A percentile compares a stretch with the other conserved stretches of the same genome.
Conservation (phyloP, 345 rosid genomes). For the Sonneratia alba region DNA sequence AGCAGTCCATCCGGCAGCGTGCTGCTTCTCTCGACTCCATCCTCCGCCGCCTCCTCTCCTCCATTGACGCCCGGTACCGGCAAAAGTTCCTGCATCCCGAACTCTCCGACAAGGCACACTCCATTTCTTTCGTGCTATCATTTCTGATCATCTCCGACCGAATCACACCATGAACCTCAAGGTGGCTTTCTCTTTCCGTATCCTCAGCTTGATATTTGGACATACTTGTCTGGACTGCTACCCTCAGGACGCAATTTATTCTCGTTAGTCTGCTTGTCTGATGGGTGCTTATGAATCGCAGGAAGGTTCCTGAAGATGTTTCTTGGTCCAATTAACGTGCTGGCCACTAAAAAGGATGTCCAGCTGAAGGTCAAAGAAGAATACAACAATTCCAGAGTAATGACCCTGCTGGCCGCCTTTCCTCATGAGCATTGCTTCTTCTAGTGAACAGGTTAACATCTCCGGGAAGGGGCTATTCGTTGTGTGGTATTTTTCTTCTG, state of each 20-base stretch:
- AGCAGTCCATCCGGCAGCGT: constrained; percentile 57
- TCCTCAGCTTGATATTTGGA: neutral
- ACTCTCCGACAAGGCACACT: constrained; percentile 45
- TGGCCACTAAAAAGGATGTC: constrained; percentile 74
- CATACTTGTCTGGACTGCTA: neutral
- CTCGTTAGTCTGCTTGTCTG: neutral
- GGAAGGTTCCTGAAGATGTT: constrained; percentile 71
- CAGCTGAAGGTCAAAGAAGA: constrained; percentile 95
- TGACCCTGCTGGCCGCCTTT: neutral
- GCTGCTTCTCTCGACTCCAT: constrained; percentile 63
- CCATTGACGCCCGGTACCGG: constrained; percentile 29
- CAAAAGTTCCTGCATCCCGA: constrained; percentile 32
- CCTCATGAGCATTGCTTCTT: neutral
- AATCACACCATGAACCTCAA: constrained; percentile 27
- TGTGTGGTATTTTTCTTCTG: neutral
- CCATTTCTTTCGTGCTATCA: neutral
- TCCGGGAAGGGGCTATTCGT: neutral
- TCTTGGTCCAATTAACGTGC: constrained; percentile 90
- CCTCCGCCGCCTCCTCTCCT: constrained; percentile 52
- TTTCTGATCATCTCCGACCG: neutral
- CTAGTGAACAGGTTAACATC: constrained; percentile 38
- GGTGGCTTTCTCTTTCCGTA: constrained; percentile 21
- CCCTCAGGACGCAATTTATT: neutral
- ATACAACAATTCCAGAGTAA: constrained; percentile 85
- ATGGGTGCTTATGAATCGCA: constrained; percentile 13